These are phyloP conservation scores for Fennellomyces sp. DNA, from an alignment of 371 early-diverging fungal genomes.

Conservation along the genomic window DNA sequence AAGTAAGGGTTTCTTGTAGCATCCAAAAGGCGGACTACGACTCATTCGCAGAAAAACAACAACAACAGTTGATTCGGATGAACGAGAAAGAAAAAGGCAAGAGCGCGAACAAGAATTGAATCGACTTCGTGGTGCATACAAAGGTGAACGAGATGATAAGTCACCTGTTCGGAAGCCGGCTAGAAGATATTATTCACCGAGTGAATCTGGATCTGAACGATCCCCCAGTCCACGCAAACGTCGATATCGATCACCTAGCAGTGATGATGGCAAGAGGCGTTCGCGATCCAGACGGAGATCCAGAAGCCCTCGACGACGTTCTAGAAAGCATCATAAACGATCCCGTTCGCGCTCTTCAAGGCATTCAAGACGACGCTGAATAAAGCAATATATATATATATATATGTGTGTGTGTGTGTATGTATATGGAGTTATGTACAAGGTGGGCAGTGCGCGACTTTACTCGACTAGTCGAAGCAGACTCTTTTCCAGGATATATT, in stretches of 20 bases:
- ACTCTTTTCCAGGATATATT: constrained; percentile 67
- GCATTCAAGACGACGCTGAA: too few species aligned
- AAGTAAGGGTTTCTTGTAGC: constrained; percentile 24
- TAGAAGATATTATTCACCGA: constrained; percentile 16
- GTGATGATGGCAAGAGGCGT: not conserved
- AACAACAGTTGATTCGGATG: constrained; percentile 33
- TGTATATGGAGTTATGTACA: too few species aligned
- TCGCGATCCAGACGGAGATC: constrained; percentile 7
- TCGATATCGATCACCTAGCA: constrained; percentile 10
- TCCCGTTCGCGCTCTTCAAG: too few species aligned
- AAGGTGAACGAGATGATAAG: constrained; percentile 6
- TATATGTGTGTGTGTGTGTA: too few species aligned
- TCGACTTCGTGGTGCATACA: not conserved
- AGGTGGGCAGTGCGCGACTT: not conserved
- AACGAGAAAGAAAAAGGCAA: constrained; percentile 26
- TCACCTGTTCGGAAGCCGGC: not conserved
- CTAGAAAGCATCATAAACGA: not conserved
- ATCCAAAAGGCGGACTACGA: too few species aligned
- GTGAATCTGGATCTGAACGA: constrained; percentile 12
- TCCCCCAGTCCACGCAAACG: constrained; percentile 12
- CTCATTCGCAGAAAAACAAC: not conserved
- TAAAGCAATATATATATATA: too few species aligned
- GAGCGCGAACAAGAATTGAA: constrained; percentile 32
- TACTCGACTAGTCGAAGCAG: constrained; percentile 10
- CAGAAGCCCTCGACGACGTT: too few species aligned